These are phyloP conservation scores for Zymoseptoria ardabiliae DNA, from an alignment of 2,329 filamentous ascomycete genomes.

Conservation along the genomic window DNA sequence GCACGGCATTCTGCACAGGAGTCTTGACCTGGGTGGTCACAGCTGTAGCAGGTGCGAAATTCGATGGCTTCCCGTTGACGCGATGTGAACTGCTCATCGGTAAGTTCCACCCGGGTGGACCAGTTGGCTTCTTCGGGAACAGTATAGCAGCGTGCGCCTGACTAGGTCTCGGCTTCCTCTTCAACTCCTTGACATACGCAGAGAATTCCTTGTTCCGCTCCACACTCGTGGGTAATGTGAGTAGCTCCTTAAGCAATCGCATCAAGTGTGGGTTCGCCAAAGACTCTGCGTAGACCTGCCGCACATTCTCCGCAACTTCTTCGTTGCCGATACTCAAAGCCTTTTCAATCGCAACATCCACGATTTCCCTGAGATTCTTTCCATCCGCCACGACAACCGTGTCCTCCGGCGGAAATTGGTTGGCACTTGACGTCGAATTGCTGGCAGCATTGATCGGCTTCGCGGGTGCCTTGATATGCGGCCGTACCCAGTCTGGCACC, in stretches of 20 bases:
- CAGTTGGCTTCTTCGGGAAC: not conserved
- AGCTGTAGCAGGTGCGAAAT: not conserved
- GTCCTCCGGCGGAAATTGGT: not conserved
- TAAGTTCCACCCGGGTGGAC: not conserved
- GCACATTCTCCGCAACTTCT: not conserved
- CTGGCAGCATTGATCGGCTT: not conserved
- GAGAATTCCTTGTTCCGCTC: not conserved
- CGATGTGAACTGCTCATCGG: not conserved
- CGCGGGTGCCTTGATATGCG: not conserved
- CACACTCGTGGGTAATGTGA: not conserved
- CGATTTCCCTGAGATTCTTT: not conserved
- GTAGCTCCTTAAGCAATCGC: not conserved
- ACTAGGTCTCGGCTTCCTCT: not conserved
- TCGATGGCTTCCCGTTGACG: not conserved
- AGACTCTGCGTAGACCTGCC: not conserved
- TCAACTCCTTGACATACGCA: not conserved
- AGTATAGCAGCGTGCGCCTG: not conserved
- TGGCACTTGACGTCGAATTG: not conserved
- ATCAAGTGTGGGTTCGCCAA: not conserved
- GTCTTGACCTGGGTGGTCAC: not conserved
- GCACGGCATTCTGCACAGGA: not conserved
- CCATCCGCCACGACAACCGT: not conserved
- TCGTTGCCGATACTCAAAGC: slow-evolving; percentile 93
- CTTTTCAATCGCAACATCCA: not conserved
- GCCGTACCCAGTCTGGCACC: slow-evolving; percentile 5